phyloP scores from a whole-genome alignment of 805 yeast species.

The Ogataea polymorpha region DNA sequence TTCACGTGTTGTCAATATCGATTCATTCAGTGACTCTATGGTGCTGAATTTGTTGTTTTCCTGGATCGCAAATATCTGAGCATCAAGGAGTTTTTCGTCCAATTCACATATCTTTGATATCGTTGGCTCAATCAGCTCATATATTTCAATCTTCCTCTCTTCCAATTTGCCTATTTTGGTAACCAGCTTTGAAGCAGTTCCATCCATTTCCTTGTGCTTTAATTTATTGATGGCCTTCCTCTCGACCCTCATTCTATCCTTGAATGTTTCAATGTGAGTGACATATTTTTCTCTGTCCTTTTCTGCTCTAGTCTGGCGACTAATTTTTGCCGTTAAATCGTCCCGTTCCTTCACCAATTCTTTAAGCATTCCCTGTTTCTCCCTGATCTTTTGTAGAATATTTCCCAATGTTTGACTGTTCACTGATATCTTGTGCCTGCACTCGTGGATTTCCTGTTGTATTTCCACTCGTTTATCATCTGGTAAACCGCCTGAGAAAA shows the following conservation, averaged over 20 bases:
- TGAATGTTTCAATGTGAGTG: constrained; percentile 17
- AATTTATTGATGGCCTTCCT: constrained; percentile 16
- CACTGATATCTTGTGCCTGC: constrained; percentile 11
- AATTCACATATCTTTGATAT: constrained; percentile 25
- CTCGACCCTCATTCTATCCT: constrained; percentile 16
- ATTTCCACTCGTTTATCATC: constrained; percentile 25
- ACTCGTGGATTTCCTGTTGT: constrained; percentile 14
- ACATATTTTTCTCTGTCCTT: constrained; percentile 13
- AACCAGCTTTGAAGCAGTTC: constrained; percentile 14
- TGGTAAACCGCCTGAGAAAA: constrained; percentile 33
- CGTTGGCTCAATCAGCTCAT: constrained; percentile 9
- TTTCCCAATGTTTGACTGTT: constrained; percentile 4
- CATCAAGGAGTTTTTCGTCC: constrained; percentile 25
- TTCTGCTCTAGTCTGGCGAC: constrained; percentile 15
- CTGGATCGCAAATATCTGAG: constrained; percentile 32
- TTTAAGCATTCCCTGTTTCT: constrained; percentile 6
- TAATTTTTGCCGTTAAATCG: constrained; percentile 8
- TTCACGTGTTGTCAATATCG: constrained; percentile 28
- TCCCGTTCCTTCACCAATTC: constrained; percentile 10
- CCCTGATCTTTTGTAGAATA: constrained; percentile 5
- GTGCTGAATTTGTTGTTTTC: constrained; percentile 34
- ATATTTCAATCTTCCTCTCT: constrained; percentile 12
- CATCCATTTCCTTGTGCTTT: constrained; percentile 14
- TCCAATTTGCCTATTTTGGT: constrained; percentile 15
- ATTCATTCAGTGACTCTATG: constrained; percentile 26